These are phyloP conservation scores for Remersonia thermophila DNA, from an alignment of 2,329 filamentous ascomycete genomes.

Conservation along the genomic window DNA sequence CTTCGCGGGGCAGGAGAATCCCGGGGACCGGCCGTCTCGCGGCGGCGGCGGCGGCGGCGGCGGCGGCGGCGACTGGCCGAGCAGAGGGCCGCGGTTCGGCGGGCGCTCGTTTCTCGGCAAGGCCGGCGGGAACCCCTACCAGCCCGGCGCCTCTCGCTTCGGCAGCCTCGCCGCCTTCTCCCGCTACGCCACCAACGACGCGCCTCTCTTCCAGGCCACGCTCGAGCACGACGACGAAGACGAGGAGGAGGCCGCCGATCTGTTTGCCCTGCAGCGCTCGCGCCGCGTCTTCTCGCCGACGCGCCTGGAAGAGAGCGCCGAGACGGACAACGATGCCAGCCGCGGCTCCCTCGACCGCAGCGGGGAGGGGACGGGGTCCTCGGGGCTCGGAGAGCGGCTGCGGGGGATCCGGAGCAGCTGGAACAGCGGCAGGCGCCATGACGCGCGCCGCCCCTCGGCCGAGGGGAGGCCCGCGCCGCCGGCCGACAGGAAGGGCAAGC, in stretches of 20 bases:
- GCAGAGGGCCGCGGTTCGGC: slow-evolving; percentile 22
- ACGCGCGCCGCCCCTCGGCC: slow-evolving; percentile 17
- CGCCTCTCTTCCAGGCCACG: slow-evolving; percentile 87
- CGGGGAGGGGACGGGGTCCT: slow-evolving; percentile 33
- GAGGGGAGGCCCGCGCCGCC: slow-evolving; percentile 21
- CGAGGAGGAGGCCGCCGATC: slow-evolving; percentile 86
- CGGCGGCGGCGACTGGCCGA: slow-evolving; percentile 24
- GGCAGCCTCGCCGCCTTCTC: slow-evolving; percentile 58
- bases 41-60: slow-evolving; percentile 18
- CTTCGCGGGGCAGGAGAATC: slow-evolving; percentile 47
- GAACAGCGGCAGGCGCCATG: slow-evolving; percentile 41
- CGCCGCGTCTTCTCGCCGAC: slow-evolving; percentile 77
- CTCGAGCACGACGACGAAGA: slow-evolving; percentile 87
- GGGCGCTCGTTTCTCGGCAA: slow-evolving; percentile 34
- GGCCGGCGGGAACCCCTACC: slow-evolving; percentile 61
- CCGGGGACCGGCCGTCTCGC: slow-evolving; percentile 28
- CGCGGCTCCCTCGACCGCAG: slow-evolving; percentile 42
- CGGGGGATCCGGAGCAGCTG: slow-evolving; percentile 50
- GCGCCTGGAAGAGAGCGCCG: slow-evolving; percentile 72
- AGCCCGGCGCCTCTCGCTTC: slow-evolving; percentile 57
- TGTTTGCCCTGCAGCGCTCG: slow-evolving; percentile 82
- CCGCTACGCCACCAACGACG: slow-evolving; percentile 59
- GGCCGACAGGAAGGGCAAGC: slow-evolving; percentile 17
- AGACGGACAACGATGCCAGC: slow-evolving; percentile 62
- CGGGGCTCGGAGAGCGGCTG: slow-evolving; percentile 34